Conservation (phyloP, 768 basidiomycete genomes). For the Calocybe indica region DNA sequence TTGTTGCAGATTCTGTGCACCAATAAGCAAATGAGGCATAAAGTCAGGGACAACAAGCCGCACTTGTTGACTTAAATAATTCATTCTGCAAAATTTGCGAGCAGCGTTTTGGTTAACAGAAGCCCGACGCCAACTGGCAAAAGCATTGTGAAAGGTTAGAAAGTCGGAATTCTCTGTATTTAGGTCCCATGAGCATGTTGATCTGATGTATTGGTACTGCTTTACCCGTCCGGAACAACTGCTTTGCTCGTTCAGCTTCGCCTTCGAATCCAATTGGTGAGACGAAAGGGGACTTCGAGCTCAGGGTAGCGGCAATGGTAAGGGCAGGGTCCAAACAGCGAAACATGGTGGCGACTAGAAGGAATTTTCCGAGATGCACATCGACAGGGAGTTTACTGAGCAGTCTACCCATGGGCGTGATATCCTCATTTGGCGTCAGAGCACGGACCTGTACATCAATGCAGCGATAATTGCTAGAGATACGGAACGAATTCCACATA, state of each 20-base stretch:
- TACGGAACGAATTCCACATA: slow-evolving; percentile 18
- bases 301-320: slow-evolving; percentile 89
- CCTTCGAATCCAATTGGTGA: slow-evolving; percentile 83
- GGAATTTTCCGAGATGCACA: slow-evolving; percentile 92
- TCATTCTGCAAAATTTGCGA: slow-evolving; percentile 72
- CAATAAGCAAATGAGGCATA: slow-evolving; percentile 1
- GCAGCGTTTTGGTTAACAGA: slow-evolving; percentile 56
- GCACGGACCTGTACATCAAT: slow-evolving; percentile 61
- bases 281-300: slow-evolving; percentile 90
- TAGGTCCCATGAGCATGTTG: slow-evolving; percentile 1
- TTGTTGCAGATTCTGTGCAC: slow-evolving; percentile 76
- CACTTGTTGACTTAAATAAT: slow-evolving; percentile 82
- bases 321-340: slow-evolving; percentile 94
- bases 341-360: slow-evolving; percentile 79
- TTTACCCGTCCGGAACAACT: slow-evolving; percentile 62
- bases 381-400: slow-evolving; percentile 92
- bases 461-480: neutral
- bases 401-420: slow-evolving; percentile 89
- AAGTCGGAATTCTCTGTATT: slow-evolving; percentile 88
- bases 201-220: neutral
- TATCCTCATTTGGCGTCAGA: slow-evolving; percentile 79
- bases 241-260: slow-evolving; percentile 82
- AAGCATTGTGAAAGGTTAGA: slow-evolving; percentile 87
- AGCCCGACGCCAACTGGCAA: slow-evolving; percentile 79
- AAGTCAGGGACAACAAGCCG: slow-evolving; percentile 10